Base-by-base conservation (phyloP, 1,284 basidiomycete genomes). In the Thecaphora thlaspeos region DNA sequence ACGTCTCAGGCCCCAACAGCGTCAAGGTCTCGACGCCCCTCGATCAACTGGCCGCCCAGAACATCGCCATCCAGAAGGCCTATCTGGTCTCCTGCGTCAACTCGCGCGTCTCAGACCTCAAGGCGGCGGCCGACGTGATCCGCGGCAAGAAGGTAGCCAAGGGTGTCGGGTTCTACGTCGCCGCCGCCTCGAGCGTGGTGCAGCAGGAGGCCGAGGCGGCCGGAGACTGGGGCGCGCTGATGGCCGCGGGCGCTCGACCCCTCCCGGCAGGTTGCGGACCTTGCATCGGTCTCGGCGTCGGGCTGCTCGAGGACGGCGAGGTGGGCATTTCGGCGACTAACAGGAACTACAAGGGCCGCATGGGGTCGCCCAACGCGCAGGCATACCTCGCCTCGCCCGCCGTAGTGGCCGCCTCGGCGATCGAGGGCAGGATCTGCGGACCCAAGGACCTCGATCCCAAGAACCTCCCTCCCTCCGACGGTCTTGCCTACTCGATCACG, bases 51-150 rank as follows among this genome's bases (percentile, higher is more conserved):
- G 85, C 89, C 71, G 80, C 85, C 40, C 81, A 84, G 39, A 84
- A 84, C 30, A 89, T 98, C 69, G 81, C 84, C 23, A 96, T 99
- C 77, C 85, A 98, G 76, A 99, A 99, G 80, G 94, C 94, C 0
- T 99, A 99, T 80, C 89, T 99, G 47, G 91, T 99, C 43, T 93
- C 90, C 61, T 99, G 94, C 80, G 97, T 95, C 62, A 99, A 99
- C 80, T 93, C 94, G 4, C 89, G 95, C 38, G 88, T 89, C 0
- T 96, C 93, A 0, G 94, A 99, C 73, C 88, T 99, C 57, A 86
- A 89, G 15, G 88, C 91, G 0, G 94, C 94, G 0, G 95, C 94
- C 0, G 84, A 84, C 12, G 93, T 97, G 21, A 83, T 98, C 69
- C 84, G 86, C 46, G 91, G 90, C 11, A 86, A 86, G 73, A 89